Evolutionary conservation across 805 yeast species (phyloP), one percentile per base, ranked within the genome.

Genomic region (Hemisphaericaspora nanyangensis): DNA sequence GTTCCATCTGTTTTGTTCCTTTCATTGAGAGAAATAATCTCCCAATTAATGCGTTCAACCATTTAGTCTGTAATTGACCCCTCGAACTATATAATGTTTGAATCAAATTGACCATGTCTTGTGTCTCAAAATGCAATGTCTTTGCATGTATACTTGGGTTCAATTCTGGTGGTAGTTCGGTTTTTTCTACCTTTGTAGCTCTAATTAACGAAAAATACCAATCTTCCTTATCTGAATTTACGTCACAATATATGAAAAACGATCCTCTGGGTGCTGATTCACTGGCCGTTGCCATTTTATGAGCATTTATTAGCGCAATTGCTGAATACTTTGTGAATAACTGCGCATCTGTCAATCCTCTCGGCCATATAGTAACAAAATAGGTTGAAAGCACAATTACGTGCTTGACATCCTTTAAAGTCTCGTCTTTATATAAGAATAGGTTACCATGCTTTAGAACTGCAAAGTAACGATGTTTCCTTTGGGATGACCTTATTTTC

Each of bases 11-110:
- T 10, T 77, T 79, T 0, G 98, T 89, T 35, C 79, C 72, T 50
- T 89, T 88, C 5, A 86, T 61, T 0, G 88, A 76, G 29, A 93
- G 63, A 52, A 90, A 93, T 10, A 91, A 48, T 41, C 99, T 70
- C 0, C 98, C 98, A 11, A 85, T 48, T 2, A 90, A 45, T 0
- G 96, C 96, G 60, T 93, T 93, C 17, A 93, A 59, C 99, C 98
- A 93, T 52, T 85, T 80, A 0, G 95, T 80, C 17, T 86, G 83
- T 20, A 84, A 60, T 52, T 88, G 93, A 2, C 87, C 88, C 50
- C 86, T 95, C 0, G 90, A 77, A 1, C 95, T 81, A 54, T 90
- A 85, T 29, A 90, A 60, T 1, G 82, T 76, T 48, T 84, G 89
- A 38, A 88, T 85, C 45, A 93, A 65, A 35, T 76, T 77, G 38